These are phyloP conservation scores for Daldinia sp. DNA, from an alignment of 2,329 filamentous ascomycete genomes.

Conservation along the genomic window DNA sequence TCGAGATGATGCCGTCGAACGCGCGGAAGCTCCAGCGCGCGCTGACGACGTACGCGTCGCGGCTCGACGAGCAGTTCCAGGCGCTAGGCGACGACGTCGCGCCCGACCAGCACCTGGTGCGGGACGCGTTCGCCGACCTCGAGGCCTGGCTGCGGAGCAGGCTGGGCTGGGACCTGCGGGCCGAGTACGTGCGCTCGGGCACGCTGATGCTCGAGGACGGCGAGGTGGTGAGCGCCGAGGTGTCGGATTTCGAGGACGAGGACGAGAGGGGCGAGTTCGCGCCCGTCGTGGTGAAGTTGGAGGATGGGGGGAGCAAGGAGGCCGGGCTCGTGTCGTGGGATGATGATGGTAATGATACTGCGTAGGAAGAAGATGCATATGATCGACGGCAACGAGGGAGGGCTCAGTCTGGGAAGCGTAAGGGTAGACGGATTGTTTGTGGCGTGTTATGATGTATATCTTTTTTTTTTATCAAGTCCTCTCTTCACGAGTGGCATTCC, in stretches of 20 bases:
- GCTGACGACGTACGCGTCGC: constrained; percentile 67
- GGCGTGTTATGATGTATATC: not conserved
- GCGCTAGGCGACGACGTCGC: constrained; percentile 53
- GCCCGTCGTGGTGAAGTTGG: constrained; percentile 65
- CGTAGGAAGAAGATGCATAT: not conserved
- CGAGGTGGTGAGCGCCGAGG: constrained; percentile 61
- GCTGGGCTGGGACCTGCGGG: constrained; percentile 67
- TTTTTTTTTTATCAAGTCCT: not conserved
- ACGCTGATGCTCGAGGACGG: constrained; percentile 66
- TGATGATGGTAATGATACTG: too few relatives aligned
- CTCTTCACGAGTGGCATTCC: too few relatives aligned
- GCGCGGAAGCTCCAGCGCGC: constrained; percentile 57
- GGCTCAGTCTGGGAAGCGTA: not conserved
- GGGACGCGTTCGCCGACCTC: constrained; percentile 61
- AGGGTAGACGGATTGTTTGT: not conserved
- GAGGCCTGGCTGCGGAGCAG: constrained; percentile 60
- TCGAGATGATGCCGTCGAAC: constrained; percentile 54
- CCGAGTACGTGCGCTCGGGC: constrained; percentile 62
- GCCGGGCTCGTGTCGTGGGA: constrained; percentile 65
- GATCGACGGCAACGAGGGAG: too few relatives aligned
- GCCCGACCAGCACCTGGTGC: constrained; percentile 55
- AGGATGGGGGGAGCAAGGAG: constrained; percentile 65
- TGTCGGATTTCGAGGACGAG: constrained; percentile 65
- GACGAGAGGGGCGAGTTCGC: constrained; percentile 67
- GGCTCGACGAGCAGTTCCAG: constrained; percentile 62